Conservation (phyloP, 2,329 filamentous ascomycete genomes). For the Talaromyces verruculosus region DNA sequence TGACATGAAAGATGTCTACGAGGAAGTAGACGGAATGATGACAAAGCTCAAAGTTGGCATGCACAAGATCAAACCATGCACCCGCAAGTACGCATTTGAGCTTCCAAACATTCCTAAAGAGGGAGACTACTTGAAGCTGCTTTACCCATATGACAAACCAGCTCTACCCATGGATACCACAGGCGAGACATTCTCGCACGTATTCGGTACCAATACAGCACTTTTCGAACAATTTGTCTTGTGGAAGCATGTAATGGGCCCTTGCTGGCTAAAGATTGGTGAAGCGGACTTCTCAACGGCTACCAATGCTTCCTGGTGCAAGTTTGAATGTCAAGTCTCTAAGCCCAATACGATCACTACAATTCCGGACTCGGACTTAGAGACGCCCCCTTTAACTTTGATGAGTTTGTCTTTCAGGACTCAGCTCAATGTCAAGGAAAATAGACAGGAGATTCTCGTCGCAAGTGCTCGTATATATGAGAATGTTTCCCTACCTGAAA, state of each 20-base stretch:
- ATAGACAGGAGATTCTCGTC: slow-evolving; percentile 93
- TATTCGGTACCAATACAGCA: slow-evolving; percentile 90
- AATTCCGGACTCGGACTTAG: slow-evolving; percentile 74
- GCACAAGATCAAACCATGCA: slow-evolving; percentile 91
- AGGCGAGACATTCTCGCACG: slow-evolving; percentile 88
- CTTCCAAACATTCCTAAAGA: slow-evolving; percentile 82
- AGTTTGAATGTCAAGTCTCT: slow-evolving; percentile 80
- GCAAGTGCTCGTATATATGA: slow-evolving; percentile 92
- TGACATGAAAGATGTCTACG: slow-evolving; percentile 83
- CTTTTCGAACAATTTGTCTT: slow-evolving; percentile 98
- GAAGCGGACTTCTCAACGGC: slow-evolving; percentile 79
- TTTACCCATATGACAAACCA: slow-evolving; percentile 89
- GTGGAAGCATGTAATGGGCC: slow-evolving; percentile 99
- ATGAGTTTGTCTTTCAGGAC: slow-evolving; percentile 93
- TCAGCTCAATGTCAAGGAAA: slow-evolving; percentile 82
- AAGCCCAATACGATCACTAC: slow-evolving; percentile 74
- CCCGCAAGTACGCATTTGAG: slow-evolving; percentile 94
- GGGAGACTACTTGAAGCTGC: slow-evolving; percentile 87
- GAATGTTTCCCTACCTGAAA: slow-evolving; percentile 81
- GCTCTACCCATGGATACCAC: slow-evolving; percentile 66
- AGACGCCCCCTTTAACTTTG: slow-evolving; percentile 84
- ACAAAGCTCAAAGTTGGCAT: slow-evolving; percentile 78
- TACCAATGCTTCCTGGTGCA: slow-evolving; percentile 95
- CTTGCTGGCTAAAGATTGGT: slow-evolving; percentile 92
- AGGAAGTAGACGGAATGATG: slow-evolving; percentile 87